Evolutionary conservation across 306 rosid genomes (phyloP).

Genomic region (Vigna nakashimae): DNA sequence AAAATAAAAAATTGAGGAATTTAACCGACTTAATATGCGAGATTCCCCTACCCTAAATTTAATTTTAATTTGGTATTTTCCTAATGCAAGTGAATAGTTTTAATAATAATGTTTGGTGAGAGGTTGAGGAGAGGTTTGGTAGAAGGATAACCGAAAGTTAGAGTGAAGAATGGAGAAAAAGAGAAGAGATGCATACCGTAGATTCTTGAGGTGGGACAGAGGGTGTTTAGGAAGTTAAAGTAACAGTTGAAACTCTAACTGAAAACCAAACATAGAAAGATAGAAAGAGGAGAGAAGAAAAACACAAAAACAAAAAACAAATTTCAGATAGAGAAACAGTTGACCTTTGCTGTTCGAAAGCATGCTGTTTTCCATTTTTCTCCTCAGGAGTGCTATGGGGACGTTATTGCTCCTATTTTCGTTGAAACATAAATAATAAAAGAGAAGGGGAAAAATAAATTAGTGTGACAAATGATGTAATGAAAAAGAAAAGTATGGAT

Average conservation of each 20-base stretch:
- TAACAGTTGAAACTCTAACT: constrained; percentile 62
- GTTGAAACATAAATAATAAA: neutral
- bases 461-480: neutral
- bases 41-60: too few species aligned
- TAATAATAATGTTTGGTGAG: constrained; percentile 4
- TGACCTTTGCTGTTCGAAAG: constrained; percentile 62
- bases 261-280: constrained; percentile 40
- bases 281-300: neutral
- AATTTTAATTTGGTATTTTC: too few species aligned
- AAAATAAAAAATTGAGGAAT: too few species aligned
- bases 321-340: constrained; percentile 39
- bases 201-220: constrained; percentile 69
- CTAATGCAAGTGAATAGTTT: neutral
- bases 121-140: constrained; percentile 34
- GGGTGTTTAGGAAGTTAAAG: constrained; percentile 59
- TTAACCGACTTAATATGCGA: too few species aligned
- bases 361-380: neutral
- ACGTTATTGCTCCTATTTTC: neutral
- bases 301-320: constrained; percentile 25
- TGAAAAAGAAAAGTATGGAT: neutral
- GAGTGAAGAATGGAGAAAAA: constrained; percentile 50
- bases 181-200: constrained; percentile 15
- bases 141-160: constrained; percentile 50
- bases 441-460: too few species aligned
- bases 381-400: neutral